A percentile compares a stretch with the other conserved stretches of the same genome.
These are phyloP conservation scores for Lagenidium sp. DNA, from an alignment of 352 stramenopile species.

Conservation along the genomic window DNA sequence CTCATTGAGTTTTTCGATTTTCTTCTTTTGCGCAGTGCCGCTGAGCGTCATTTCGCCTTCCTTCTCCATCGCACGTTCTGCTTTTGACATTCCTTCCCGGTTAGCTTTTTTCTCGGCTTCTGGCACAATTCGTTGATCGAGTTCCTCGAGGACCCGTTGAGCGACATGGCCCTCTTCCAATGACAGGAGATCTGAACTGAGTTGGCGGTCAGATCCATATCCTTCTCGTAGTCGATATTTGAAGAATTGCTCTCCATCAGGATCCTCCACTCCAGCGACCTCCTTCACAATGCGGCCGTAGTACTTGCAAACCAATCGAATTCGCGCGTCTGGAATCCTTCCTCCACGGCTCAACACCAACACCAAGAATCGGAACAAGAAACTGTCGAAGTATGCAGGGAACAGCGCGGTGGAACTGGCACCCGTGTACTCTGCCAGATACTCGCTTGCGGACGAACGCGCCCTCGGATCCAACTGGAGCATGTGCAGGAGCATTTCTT, in stretches of 20 bases:
- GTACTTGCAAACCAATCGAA: constrained; percentile 90
- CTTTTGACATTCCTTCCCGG: constrained; percentile 7
- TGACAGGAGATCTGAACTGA: constrained; percentile 31
- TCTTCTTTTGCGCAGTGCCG: constrained; percentile 68
- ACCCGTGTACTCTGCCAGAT: constrained; percentile 81
- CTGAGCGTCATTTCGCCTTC: constrained; percentile 75
- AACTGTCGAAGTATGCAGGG: constrained; percentile 81
- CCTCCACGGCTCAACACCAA: constrained; percentile 70
- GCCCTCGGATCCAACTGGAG: constrained; percentile 86
- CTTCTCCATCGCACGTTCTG: constrained; percentile 38
- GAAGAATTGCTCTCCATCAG: constrained; percentile 88
- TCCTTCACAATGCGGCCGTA: constrained; percentile 89
- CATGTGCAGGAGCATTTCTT: constrained; percentile 92
- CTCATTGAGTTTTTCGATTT: constrained; percentile 76
- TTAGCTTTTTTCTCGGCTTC: constrained; percentile 1
- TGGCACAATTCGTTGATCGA: constrained; percentile 16
- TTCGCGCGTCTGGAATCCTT: constrained; percentile 87
- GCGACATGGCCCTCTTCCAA: constrained; percentile 45
- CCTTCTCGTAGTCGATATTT: constrained; percentile 75
- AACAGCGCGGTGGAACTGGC: constrained; percentile 41
- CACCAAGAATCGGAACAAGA: constrained; percentile 87
- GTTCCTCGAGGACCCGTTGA: constrained; percentile 63
- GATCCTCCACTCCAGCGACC: constrained; percentile 88
- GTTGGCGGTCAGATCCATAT: constrained; percentile 61
- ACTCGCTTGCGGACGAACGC: constrained; percentile 81